phyloP scores from a whole-genome alignment of 1,284 basidiomycete species.

The Microbotryum saponariae region DNA sequence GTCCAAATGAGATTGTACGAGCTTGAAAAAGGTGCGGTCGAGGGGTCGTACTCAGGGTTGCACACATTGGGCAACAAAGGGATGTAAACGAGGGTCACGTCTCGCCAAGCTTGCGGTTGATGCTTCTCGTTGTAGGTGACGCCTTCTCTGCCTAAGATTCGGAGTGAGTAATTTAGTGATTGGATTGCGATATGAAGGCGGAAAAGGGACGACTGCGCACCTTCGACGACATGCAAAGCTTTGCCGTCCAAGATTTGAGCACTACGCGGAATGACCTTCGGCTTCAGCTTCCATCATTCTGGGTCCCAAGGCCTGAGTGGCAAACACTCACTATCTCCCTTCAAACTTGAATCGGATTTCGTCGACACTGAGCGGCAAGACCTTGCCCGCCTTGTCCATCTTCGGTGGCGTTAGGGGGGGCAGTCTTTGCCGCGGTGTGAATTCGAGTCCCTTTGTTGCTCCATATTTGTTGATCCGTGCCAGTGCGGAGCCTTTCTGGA shows the following conservation, averaged over 20 bases:
- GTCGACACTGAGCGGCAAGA: slow-evolving; percentile 10
- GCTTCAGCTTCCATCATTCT: too few species aligned
- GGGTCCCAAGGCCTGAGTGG: too few species aligned
- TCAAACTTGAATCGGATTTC: slow-evolving; percentile 19
- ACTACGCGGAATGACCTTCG: too few species aligned
- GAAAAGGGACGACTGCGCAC: too few species aligned
- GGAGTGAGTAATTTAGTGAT: too few species aligned
- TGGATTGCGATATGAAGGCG: too few species aligned
- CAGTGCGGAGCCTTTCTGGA: slow-evolving; percentile 6
- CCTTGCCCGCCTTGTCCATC: slow-evolving; percentile 6
- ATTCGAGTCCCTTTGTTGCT: slow-evolving; percentile 7
- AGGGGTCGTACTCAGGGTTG: slow-evolving; percentile 26
- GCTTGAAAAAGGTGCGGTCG: slow-evolving; percentile 20
- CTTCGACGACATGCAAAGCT: background rate
- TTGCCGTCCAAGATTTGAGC: slow-evolving; percentile 10
- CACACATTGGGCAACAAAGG: slow-evolving; percentile 9
- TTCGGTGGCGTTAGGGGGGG: slow-evolving; percentile 4
- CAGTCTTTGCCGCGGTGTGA: background rate
- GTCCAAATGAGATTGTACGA: slow-evolving; percentile 30
- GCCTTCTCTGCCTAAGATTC: background rate
- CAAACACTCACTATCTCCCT: slow-evolving; percentile 12
- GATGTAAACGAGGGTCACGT: slow-evolving; percentile 7
- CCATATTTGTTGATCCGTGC: background rate
- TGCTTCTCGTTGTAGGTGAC: slow-evolving; percentile 9
- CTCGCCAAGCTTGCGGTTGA: slow-evolving; percentile 12